These are phyloP conservation scores for Corynespora cassiicola DNA, from an alignment of 2,329 filamentous ascomycete species.

Conservation along the genomic window DNA sequence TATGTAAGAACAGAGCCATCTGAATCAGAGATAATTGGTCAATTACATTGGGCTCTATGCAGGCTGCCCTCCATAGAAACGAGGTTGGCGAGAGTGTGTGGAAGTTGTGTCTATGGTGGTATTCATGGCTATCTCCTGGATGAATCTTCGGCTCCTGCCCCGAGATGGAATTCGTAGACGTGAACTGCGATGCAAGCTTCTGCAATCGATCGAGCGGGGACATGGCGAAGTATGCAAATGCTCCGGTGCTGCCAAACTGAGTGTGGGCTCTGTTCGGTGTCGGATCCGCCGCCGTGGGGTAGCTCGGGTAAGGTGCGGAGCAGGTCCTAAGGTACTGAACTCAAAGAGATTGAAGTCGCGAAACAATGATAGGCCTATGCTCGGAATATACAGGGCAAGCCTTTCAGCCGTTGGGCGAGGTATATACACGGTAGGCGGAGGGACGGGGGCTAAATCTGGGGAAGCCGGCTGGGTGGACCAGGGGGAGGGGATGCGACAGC, in stretches of 20 bases:
- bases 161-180: slow-evolving; percentile 35
- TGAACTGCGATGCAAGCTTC: slow-evolving; percentile 46
- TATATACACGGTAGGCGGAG: too few relatives aligned
- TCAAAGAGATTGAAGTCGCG: too few relatives aligned
- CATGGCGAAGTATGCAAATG: too few relatives aligned
- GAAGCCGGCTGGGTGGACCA: slow-evolving; percentile 12
- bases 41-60: slow-evolving; percentile 78
- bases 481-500: slow-evolving; percentile 19
- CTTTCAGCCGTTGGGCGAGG: too few relatives aligned
- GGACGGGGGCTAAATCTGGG: slow-evolving; percentile 26
- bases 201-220: slow-evolving; percentile 36
- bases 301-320: too few relatives aligned
- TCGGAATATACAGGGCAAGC: too few relatives aligned
- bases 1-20: not conserved
- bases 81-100: slow-evolving; percentile 85
- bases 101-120: slow-evolving; percentile 63
- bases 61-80: slow-evolving; percentile 84
- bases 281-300: too few relatives aligned
- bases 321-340: too few relatives aligned
- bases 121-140: slow-evolving; percentile 42
- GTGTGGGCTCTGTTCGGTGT: too few relatives aligned
- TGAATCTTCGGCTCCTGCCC: slow-evolving; percentile 44
- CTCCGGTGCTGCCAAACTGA: too few relatives aligned
- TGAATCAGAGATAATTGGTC: not conserved
- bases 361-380: too few relatives aligned